These are phyloP conservation scores for Agaricus subrufescens DNA, from an alignment of 768 basidiomycete genomes.

Conservation along the genomic window DNA sequence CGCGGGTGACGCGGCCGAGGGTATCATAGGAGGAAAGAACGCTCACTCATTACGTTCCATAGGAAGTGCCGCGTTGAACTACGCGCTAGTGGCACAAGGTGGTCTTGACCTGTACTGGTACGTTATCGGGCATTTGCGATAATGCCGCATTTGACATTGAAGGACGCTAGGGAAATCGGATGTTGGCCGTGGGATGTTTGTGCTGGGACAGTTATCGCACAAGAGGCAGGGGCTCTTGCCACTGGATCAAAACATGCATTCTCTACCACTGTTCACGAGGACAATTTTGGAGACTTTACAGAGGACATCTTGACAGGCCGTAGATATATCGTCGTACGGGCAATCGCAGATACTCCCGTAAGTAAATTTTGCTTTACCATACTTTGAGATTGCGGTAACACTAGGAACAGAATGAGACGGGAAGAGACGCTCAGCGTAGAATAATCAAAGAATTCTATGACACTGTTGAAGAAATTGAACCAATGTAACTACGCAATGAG, in stretches of 20 bases:
- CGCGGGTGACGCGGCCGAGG: slow-evolving; percentile 61
- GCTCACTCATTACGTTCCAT: slow-evolving; percentile 78
- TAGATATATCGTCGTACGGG: slow-evolving; percentile 77
- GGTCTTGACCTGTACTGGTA: slow-evolving; percentile 86
- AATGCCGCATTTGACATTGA: neutral
- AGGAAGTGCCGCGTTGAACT: slow-evolving; percentile 84
- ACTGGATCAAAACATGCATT: slow-evolving; percentile 61
- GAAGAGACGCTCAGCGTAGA: slow-evolving; percentile 67
- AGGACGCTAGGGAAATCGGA: slow-evolving; percentile 67
- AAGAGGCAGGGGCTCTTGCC: slow-evolving; percentile 82
- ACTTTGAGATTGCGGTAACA: neutral
- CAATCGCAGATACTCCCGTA: slow-evolving; percentile 56
- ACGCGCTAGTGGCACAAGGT: slow-evolving; percentile 82
- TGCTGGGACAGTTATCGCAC: slow-evolving; percentile 86
- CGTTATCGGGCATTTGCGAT: slow-evolving; percentile 15
- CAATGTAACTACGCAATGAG: slow-evolving; percentile 30
- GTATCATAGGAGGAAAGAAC: slow-evolving; percentile 74
- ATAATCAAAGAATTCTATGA: slow-evolving; percentile 84
- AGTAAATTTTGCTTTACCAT: slow-evolving; percentile 14
- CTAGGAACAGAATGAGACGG: slow-evolving; percentile 49
- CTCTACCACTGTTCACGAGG: slow-evolving; percentile 26
- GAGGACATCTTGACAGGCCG: slow-evolving; percentile 71
- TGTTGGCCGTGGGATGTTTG: slow-evolving; percentile 86
- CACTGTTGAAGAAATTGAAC: slow-evolving; percentile 67
- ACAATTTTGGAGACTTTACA: slow-evolving; percentile 56